Evolutionary conservation across 257 asterid genomes (phyloP), one percentile per base, ranked within the genome.

Genomic region (Plantago major): DNA sequence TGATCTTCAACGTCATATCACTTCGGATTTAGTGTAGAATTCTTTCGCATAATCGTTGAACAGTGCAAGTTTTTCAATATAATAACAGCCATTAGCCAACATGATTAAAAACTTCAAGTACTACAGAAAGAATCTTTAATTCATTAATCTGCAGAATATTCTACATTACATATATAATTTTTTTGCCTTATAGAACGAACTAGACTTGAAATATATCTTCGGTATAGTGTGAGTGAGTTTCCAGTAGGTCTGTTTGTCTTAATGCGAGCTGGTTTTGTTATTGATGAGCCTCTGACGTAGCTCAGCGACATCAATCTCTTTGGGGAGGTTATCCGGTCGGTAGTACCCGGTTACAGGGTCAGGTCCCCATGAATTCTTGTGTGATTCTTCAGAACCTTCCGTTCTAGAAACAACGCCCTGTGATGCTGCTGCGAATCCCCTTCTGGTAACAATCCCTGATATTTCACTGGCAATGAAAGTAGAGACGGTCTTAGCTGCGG

Each of bases 261-360:
- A 68, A 62, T 66, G 54, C 19, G 16, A 40, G 40, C 50, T 56
- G 54, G 67, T 38, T 43, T 71, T 75, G 73, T 79, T 57, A 42
- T 77, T 82, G 67, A 82, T 40, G 17, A 82, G 78, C 76, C 70
- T 54, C 65, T 64, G 69, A 6, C 95, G 75, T 58, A 81, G 60
- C 70, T 85, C 90, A 3, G 81, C 96, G 0, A 88, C 76, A 65
- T 83, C 96, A 52, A 75, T 55, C 65, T 83, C 92, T 37, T 67
- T 68, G 19, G 72, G 73, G 7, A 65, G 71, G 43, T 68, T 78
- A 69, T 85, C 95, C 14, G 96, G 96, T 53, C 95, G 71, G 81
- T 88, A 88, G 57, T 81, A 83, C 3, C 96, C 96, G 15, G 96
- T 85, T 0, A 73, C 80, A 10, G 95, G 96, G 66, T 88, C 96